Conservation (phyloP, 805 yeast genomes). For the Wickerhamiella hasegawae region DNA sequence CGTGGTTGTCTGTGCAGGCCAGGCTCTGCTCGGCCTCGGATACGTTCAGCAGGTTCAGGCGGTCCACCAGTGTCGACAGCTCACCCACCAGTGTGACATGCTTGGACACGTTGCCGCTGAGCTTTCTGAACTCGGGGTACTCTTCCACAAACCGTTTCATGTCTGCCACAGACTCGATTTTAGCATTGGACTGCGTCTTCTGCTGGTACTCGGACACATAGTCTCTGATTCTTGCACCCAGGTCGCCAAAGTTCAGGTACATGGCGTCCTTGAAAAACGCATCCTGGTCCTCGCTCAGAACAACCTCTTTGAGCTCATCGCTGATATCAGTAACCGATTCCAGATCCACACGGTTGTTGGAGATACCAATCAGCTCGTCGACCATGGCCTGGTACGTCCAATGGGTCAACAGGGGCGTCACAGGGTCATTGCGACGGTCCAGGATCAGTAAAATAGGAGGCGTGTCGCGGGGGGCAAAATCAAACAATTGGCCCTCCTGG, state of each 20-base stretch:
- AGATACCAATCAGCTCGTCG: conserved; percentile 77
- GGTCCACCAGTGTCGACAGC: conserved; percentile 55
- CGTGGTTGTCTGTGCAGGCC: conserved; percentile 47
- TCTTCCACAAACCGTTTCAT: conserved; percentile 83
- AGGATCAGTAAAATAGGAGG: conserved; percentile 61
- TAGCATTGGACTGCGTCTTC: conserved; percentile 59
- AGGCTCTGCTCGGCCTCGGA: conserved; percentile 84
- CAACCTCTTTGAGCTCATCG: conserved; percentile 47
- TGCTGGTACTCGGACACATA: conserved; percentile 70
- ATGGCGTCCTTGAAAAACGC: conserved; percentile 62
- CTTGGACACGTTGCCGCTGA: conserved; percentile 76
- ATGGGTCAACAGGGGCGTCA: conserved; percentile 82
- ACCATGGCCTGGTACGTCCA: conserved; percentile 99
- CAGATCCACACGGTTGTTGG: conserved; percentile 63
- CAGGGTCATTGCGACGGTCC: conserved; percentile 80
- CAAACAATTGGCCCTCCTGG: conserved; percentile 39
- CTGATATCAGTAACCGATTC: conserved; percentile 37
- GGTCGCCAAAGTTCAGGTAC: conserved; percentile 86
- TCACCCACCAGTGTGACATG: conserved; percentile 86
- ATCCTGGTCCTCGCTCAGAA: conserved; percentile 54
- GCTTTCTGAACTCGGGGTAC: conserved; percentile 82
- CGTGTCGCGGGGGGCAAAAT: conserved; percentile 43
- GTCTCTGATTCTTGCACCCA: conserved; percentile 73
- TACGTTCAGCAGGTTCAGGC: conserved; percentile 54
- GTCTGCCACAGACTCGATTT: conserved; percentile 67